Evolutionary conservation across 1,284 basidiomycete species (phyloP).

Genomic region (Takashimella koratensis): DNA sequence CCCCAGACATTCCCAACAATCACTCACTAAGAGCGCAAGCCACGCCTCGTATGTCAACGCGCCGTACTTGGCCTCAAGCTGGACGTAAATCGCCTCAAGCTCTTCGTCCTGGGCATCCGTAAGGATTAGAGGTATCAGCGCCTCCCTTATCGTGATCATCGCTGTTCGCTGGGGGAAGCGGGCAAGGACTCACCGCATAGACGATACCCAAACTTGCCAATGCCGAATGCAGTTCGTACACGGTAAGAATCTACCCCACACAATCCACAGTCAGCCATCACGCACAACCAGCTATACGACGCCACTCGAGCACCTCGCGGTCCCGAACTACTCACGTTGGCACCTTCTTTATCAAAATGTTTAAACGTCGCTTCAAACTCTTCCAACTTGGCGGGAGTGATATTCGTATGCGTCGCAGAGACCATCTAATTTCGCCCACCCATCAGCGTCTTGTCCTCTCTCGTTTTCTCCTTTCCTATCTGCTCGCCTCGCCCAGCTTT

Average conservation of each 20-base stretch:
- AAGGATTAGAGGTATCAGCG: too few species aligned
- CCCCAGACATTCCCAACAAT: too few species aligned
- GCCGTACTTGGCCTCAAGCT: constrained; percentile 79
- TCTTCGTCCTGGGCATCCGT: constrained; percentile 77
- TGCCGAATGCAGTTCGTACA: constrained; percentile 85
- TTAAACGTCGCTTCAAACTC: constrained; percentile 97
- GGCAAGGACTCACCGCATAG: constrained; percentile 62
- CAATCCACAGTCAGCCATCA: too few species aligned
- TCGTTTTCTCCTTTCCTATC: not conserved
- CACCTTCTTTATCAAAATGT: constrained; percentile 91
- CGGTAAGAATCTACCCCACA: constrained; percentile 64
- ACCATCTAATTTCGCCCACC: constrained; percentile 62
- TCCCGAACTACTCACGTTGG: constrained; percentile 63
- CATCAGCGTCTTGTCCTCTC: not conserved
- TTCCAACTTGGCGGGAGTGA: constrained; percentile 93
- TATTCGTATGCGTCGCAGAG: constrained; percentile 54
- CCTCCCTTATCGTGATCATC: too few species aligned
- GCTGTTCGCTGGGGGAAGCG: too few species aligned
- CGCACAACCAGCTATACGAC: too few species aligned
- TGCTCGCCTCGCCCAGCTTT: not conserved
- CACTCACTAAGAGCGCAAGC: constrained; percentile 77
- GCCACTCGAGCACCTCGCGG: too few species aligned
- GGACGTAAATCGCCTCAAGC: constrained; percentile 76
- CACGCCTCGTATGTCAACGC: constrained; percentile 92
- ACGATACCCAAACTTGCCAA: constrained; percentile 91